Evolutionary conservation across 2,329 filamentous ascomycete species (phyloP), one percentile per base, ranked within the genome.

Genomic region (Chaetomium olivaceum): DNA sequence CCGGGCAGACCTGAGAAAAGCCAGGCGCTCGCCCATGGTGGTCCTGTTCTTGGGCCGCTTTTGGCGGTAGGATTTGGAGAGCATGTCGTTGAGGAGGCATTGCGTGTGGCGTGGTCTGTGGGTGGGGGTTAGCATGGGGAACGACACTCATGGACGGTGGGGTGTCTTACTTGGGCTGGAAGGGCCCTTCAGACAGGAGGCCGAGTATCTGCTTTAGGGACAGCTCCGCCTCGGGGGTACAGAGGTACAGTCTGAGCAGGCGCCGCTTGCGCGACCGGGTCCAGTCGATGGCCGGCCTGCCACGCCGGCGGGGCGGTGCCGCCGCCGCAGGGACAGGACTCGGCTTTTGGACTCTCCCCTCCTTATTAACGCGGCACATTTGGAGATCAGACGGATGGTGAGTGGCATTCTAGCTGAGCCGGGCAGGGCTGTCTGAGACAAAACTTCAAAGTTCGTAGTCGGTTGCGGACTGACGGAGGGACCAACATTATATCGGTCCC

Each of bases 21-120:
- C 61, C 27, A 66, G 39, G 9, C 67, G 61, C 19, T 64, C 56
- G 36, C 9, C 55, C 67, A 68, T 68, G 54, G 23, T 33, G 2
- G 58, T 29, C 29, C 61, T 27, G 61, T 59, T 68, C 19, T 57
- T 66, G 54, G 67, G 67, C 9, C 67, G 33, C 56, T 66, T 68
- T 51, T 66, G 67, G 21, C 67, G 67, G 58, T 68, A 68, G 3
- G 64, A 68, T 31, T 66, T 68, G 27, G 67, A 66, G n/a, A 68
- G 58, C 58, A 68, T 60, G 29, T 67, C 67, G 36, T 68, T 68
- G 1, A 68, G 59, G 39, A 68, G 67, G 21, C 67, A 67, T 62
- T 68, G 67, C 4, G 64, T 68, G 36, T 68, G 67, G 7, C 66
- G 66, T 27, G 61, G 63, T 50, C 66, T 68, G 31, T 61, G 5